phyloP scores from a whole-genome alignment of 768 basidiomycete genomes.

The Boletus patriciae region DNA sequence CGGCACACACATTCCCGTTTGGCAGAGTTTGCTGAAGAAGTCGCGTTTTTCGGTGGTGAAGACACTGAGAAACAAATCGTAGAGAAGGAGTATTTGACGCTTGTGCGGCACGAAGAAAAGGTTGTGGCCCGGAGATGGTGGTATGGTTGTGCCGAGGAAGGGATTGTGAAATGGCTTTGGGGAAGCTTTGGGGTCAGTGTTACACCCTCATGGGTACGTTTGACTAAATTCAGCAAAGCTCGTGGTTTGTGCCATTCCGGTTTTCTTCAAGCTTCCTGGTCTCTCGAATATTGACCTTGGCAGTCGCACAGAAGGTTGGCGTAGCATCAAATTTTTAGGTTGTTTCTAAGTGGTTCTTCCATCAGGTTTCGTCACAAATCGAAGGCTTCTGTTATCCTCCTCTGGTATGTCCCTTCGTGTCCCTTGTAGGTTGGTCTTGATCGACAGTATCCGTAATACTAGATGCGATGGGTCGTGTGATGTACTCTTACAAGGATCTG shows the following conservation, averaged over 20 bases:
- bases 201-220: not conserved
- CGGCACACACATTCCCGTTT: conserved; percentile 92
- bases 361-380: conserved; percentile 94
- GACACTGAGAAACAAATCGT: conserved; percentile 88
- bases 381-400: conserved; percentile 83
- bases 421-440: not conserved
- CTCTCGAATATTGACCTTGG: conserved; percentile 69
- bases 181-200: conserved; percentile 85
- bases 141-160: conserved; percentile 92
- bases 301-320: conserved; percentile 80
- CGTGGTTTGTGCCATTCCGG: conserved; percentile 88
- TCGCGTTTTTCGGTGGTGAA: conserved; percentile 87
- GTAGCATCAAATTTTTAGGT: not conserved
- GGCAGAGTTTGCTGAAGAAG: conserved; percentile 84
- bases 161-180: conserved; percentile 96
- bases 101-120: conserved; percentile 82
- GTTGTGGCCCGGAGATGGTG: conserved; percentile 81
- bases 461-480: conserved; percentile 94
- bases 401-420: conserved; percentile 50
- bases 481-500: conserved; percentile 98
- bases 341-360: not conserved
- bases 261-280: conserved; percentile 87
- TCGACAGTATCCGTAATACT: conserved; percentile 5
- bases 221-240: conserved; percentile 45
- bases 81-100: conserved; percentile 82